phyloP scores from a whole-genome alignment of 345 rosid genomes.

The Eucalyptus tenuipes region DNA sequence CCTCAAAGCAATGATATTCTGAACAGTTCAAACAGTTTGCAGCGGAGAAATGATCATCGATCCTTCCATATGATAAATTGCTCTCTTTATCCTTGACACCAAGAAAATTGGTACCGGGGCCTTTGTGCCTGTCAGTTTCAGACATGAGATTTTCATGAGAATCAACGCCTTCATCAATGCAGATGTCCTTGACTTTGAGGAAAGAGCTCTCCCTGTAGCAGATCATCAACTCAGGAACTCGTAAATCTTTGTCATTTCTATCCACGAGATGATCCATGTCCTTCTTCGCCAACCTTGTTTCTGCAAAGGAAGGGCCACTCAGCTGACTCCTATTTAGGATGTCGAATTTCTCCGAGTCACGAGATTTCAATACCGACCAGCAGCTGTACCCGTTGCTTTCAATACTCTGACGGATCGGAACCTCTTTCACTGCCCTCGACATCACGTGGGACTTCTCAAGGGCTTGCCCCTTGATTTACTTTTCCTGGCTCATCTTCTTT shows the following conservation, averaged over 20 bases:
- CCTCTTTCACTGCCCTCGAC: not conserved
- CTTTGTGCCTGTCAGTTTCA: conserved; percentile 3
- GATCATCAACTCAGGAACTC: conserved; percentile 52
- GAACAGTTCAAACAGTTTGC: conserved; percentile 5
- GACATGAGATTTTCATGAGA: conserved; percentile 42
- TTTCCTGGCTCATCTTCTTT: conserved; percentile 14
- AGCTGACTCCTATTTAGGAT: not conserved
- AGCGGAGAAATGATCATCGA: not conserved
- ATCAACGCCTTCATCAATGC: conserved; percentile 63
- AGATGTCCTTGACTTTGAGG: conserved; percentile 65
- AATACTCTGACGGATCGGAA: not conserved
- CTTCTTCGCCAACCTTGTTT: not conserved
- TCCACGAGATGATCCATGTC: conserved; percentile 33
- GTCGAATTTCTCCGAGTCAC: not conserved
- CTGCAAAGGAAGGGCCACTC: not conserved
- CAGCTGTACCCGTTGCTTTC: conserved; percentile 3
- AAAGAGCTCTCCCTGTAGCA: conserved; percentile 50
- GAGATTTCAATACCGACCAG: conserved; percentile 5
- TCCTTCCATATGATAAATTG: not conserved
- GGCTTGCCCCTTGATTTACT: conserved; percentile 4
- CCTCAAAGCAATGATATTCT: not conserved
- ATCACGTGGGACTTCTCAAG: not conserved
- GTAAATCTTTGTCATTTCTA: conserved; percentile 41
- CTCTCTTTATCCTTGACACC: not conserved
- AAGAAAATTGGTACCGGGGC: not conserved